Percentiles rank a stretch among this genome's conserved stretches.
These are phyloP conservation scores for Peniophora sp. DNA, from an alignment of 1,284 basidiomycete genomes.

Conservation along the genomic window DNA sequence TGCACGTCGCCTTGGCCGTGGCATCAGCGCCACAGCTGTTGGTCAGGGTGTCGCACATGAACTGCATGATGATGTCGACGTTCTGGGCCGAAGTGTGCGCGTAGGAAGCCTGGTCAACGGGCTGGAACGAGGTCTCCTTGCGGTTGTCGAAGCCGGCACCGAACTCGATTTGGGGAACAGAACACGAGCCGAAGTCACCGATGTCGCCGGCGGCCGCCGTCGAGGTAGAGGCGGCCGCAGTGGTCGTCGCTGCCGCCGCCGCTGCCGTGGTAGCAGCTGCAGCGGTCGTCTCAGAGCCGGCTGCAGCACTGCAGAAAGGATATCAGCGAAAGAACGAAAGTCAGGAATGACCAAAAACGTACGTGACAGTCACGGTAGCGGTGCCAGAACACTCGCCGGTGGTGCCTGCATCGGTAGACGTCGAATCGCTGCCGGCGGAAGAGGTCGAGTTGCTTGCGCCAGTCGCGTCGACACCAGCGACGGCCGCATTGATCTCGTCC, in stretches of 20 bases:
- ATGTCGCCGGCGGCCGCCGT: slow-evolving; percentile 16
- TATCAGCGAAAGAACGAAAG: no score
- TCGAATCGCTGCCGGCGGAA: slow-evolving; percentile 2
- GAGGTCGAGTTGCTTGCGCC: slow-evolving; percentile 11
- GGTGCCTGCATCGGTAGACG: slow-evolving; percentile 3
- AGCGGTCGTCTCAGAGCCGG: slow-evolving; percentile 5
- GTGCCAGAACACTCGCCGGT: slow-evolving; percentile 1
- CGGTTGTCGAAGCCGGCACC: slow-evolving; percentile 50
- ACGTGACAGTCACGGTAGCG: slow-evolving; percentile 10
- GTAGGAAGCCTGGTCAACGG: slow-evolving; percentile 35
- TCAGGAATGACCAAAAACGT: no score
- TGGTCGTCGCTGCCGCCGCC: slow-evolving; percentile 6
- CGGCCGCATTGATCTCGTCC: slow-evolving; percentile 51
- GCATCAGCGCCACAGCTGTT: slow-evolving; percentile 43
- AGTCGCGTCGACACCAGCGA: slow-evolving; percentile 20
- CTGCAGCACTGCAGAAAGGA: no score
- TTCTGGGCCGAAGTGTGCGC: slow-evolving; percentile 46
- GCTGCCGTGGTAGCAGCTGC: slow-evolving; percentile 7
- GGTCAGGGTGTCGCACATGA: slow-evolving; percentile 29
- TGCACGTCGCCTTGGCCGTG: slow-evolving; percentile 42
- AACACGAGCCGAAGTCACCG: slow-evolving; percentile 51
- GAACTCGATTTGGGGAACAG: slow-evolving; percentile 53
- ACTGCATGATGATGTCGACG: slow-evolving; percentile 44
- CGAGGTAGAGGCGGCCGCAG: slow-evolving; percentile 8
- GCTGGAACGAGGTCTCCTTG: slow-evolving; percentile 49